These are phyloP conservation scores for Monosporozyma unispora DNA, from an alignment of 805 yeast genomes.

Conservation along the genomic window DNA sequence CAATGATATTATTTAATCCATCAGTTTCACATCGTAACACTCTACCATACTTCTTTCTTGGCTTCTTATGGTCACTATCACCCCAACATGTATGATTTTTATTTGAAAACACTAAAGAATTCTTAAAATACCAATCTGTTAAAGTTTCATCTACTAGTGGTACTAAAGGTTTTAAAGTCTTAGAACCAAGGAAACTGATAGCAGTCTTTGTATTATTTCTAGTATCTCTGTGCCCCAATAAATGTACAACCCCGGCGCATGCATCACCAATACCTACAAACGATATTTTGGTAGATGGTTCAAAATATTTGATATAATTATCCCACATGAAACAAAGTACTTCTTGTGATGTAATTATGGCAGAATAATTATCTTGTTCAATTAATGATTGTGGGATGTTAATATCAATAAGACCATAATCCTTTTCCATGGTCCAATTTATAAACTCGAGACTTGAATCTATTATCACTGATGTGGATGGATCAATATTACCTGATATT, in stretches of 20 bases:
- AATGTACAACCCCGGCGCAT: constrained; percentile 75
- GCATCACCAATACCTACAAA: constrained; percentile 88
- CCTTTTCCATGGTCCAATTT: constrained; percentile 50
- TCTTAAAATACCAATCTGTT: constrained; percentile 84
- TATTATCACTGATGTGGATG: constrained; percentile 61
- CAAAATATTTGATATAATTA: constrained; percentile 69
- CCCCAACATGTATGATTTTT: constrained; percentile 77
- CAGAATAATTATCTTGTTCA: constrained; percentile 48
- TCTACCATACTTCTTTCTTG: constrained; percentile 86
- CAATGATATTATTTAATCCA: constrained; percentile 66
- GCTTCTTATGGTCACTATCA: constrained; percentile 49
- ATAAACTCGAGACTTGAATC: constrained; percentile 67
- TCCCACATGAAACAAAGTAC: constrained; percentile 80
- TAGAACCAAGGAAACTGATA: constrained; percentile 58
- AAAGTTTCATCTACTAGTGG: constrained; percentile 84
- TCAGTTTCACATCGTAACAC: constrained; percentile 66
- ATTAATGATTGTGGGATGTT: constrained; percentile 52
- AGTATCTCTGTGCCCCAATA: constrained; percentile 72
- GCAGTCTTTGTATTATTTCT: constrained; percentile 62
- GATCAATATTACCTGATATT: constrained; percentile 64
- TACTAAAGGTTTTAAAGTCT: constrained; percentile 66
- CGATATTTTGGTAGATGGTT: constrained; percentile 54
- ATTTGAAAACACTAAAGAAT: constrained; percentile 75
- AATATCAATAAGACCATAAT: constrained; percentile 77
- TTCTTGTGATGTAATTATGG: constrained; percentile 66